Conservation (phyloP, 202 grass and related monocot genomes). For the Dendrocalamus latiflorus region DNA sequence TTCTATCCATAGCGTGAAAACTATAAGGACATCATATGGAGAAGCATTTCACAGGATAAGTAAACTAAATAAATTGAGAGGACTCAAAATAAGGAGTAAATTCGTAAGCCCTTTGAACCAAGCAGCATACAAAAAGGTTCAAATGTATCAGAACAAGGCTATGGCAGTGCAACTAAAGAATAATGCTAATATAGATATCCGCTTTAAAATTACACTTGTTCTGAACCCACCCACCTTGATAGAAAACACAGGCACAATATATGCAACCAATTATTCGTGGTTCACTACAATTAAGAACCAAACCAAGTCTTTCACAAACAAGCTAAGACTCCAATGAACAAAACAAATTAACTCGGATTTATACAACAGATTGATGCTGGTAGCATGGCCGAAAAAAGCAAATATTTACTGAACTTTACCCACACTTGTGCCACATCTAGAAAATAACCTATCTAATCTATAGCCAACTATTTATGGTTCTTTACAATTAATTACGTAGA, state of each 20-base stretch:
- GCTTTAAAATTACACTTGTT: not conserved
- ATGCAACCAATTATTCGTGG: no score
- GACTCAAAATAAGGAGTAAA: not conserved
- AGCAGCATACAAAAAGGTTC: not conserved
- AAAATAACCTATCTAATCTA: not conserved
- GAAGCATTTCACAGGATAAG: not conserved
- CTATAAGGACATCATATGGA: not conserved
- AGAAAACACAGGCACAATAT: not conserved
- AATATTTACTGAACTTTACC: not conserved
- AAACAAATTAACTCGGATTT: no score
- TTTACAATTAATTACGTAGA: no score
- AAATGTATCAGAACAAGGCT: not conserved
- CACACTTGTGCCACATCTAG: constrained; percentile 4
- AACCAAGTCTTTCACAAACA: no score
- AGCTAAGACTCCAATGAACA: no score
- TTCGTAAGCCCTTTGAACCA: not conserved
- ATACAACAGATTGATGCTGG: not conserved
- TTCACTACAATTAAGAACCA: no score
- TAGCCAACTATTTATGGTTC: no score
- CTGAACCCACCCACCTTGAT: not conserved
- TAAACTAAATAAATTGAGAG: not conserved
- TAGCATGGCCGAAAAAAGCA: not conserved
- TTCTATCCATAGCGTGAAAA: not conserved
- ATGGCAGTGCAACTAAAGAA: not conserved
- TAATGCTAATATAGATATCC: not conserved